Conservation (phyloP, 2,329 filamentous ascomycete species). For the Fusarium verrucosum region DNA sequence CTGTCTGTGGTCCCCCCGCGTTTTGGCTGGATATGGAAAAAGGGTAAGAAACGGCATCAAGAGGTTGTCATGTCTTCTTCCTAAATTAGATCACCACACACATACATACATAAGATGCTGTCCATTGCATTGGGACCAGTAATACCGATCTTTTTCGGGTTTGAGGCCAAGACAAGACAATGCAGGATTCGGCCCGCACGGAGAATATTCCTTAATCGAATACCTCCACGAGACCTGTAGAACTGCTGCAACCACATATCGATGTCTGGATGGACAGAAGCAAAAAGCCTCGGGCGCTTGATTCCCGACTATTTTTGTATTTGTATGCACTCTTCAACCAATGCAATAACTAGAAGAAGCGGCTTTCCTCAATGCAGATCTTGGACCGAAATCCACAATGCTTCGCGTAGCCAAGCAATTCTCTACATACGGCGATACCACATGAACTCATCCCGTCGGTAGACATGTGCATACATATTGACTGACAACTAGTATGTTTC, state of each 20-base stretch:
- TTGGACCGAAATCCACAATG: not conserved
- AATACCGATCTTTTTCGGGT: not conserved
- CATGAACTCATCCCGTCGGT: slow-evolving; percentile 19
- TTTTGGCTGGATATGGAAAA: slow-evolving; percentile 35
- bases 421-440: slow-evolving; percentile 14
- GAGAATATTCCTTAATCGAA: slow-evolving; percentile 22
- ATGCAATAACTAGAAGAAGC: slow-evolving; percentile 21
- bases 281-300: slow-evolving; percentile 27
- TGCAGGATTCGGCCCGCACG: slow-evolving; percentile 28
- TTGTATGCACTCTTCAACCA: slow-evolving; percentile 11
- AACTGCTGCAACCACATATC: slow-evolving; percentile 23
- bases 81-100: slow-evolving; percentile 17
- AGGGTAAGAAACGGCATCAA: slow-evolving; percentile 1
- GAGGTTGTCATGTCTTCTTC: slow-evolving; percentile 1
- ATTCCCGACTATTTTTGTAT: slow-evolving; percentile 32
- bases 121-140: not conserved
- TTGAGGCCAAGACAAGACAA: slow-evolving; percentile 13
- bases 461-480: slow-evolving; percentile 24
- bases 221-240: slow-evolving; percentile 3
- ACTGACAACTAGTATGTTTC: slow-evolving; percentile 21
- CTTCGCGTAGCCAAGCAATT: slow-evolving; percentile 23
- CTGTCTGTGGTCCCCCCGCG: slow-evolving; percentile 30
- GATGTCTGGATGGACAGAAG: slow-evolving; percentile 6
- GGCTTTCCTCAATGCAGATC: slow-evolving; percentile 21
- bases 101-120: not conserved